phyloP scores from a whole-genome alignment of 192 early-diverging fungal genomes.

The Coemansia javaensis region DNA sequence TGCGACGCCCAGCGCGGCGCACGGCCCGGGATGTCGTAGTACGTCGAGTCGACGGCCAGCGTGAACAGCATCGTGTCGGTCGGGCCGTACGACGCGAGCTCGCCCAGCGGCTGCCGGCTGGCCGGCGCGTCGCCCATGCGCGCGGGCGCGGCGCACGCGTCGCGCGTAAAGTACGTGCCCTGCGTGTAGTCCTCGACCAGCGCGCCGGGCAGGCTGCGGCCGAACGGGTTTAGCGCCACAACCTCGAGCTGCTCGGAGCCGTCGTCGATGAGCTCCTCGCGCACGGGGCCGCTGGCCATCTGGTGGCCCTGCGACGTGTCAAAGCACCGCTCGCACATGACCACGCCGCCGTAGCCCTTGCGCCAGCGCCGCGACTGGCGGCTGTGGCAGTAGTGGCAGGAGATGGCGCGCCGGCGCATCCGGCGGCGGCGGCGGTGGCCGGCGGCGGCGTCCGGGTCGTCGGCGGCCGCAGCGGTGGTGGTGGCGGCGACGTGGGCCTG shows the following conservation, averaged over 20 bases:
- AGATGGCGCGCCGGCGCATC: neutral
- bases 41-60: slow-evolving; percentile 71
- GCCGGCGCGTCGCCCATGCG: slow-evolving; percentile 11
- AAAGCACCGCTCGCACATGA: slow-evolving; percentile 52
- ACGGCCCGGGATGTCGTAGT: slow-evolving; percentile 86
- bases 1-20: slow-evolving; percentile 90
- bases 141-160: slow-evolving; percentile 30
- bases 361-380: slow-evolving; percentile 43
- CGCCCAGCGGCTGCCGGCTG: slow-evolving; percentile 47
- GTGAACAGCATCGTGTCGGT: slow-evolving; percentile 61
- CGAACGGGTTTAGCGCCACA: slow-evolving; percentile 49
- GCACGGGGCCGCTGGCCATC: slow-evolving; percentile 2
- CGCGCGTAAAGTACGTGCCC: slow-evolving; percentile 45
- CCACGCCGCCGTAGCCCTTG: slow-evolving; percentile 41
- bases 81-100: slow-evolving; percentile 39
- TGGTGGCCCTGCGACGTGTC: slow-evolving; percentile 27
- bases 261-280: slow-evolving; percentile 18
- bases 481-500: slow-evolving; percentile 11
- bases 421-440: neutral
- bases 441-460: neutral
- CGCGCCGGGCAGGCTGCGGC: slow-evolving; percentile 7
- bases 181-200: slow-evolving; percentile 47
- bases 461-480: slow-evolving; percentile 4
- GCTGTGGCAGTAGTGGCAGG: slow-evolving; percentile 49
- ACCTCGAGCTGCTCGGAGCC: slow-evolving; percentile 22